A percentile compares a stretch with the other conserved stretches of the same genome.
phyloP scores from a whole-genome alignment of 352 stramenopile genomes.

The Phytophthora boehmeriae region DNA sequence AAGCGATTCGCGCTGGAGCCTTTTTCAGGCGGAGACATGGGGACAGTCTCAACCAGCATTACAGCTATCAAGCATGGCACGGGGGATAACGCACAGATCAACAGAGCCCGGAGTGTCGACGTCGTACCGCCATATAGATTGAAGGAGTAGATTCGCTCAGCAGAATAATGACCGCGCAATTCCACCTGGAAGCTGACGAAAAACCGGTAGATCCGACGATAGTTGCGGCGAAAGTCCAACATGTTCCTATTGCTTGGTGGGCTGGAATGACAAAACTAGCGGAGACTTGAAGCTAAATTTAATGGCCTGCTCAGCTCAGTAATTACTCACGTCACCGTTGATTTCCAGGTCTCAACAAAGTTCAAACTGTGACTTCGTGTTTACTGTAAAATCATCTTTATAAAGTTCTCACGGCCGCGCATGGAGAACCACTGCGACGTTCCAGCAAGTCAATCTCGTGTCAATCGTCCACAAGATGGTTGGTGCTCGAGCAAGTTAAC shows the following conservation, averaged over 20 bases:
- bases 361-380: no score
- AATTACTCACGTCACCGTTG: no score
- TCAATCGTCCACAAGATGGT: no score
- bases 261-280: background rate
- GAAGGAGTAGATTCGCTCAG: conserved; percentile 4
- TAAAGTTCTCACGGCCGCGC: background rate
- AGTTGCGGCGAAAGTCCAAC: conserved; percentile 1
- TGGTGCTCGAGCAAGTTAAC: background rate
- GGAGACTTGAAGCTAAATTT: no score
- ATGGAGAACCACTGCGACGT: background rate
- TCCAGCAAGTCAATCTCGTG: no score
- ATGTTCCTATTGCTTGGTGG: background rate
- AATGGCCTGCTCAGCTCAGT: no score
- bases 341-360: no score
- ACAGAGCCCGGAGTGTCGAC: conserved; percentile 1
- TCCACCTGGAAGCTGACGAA: conserved; percentile 23
- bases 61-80: conserved; percentile 11
- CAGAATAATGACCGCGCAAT: conserved; percentile 16
- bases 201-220: conserved; percentile 2
- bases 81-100: conserved; percentile 7
- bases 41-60: conserved; percentile 4
- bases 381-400: no score
- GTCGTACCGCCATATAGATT: conserved; percentile 5
- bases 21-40: conserved; percentile 5
- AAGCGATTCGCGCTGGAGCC: conserved; percentile 11